Base-by-base conservation (phyloP, 768 basidiomycete species). In the Phanerochaete carnosa region DNA sequence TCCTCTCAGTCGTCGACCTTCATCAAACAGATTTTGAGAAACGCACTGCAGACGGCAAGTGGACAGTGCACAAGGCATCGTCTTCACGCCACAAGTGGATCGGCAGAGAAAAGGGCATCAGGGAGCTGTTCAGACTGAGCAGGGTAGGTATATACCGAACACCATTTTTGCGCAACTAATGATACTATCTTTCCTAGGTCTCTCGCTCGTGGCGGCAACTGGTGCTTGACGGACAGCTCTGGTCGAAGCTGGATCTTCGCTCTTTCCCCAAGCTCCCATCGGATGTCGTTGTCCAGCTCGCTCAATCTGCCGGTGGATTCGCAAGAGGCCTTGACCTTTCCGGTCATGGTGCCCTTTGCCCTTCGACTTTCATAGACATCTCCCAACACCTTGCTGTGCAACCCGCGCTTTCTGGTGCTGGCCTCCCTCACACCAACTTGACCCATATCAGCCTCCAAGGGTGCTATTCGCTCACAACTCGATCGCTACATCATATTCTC, bases 181-280 rank as follows among this genome's bases (percentile, higher is more conserved):
- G 32, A 57, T 53, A 64, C 62, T 56, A 46, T 37, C 66, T 63
- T 46, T 66, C 52, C 46, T 57, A 94, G 90, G 89, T 93, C 12
- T 94, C 89, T 29, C 89, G 83, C 69, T 68, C 78, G 11, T 96
- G 94, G 93, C 85, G 83, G 55, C 70, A 75, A 2, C 82, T 95
- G 39, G 85, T 87, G 26, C 85, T 88, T 65, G 94, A 96, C 70
- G 94, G 94, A 15, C 90, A 94, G 67, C 79, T 95, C n/a, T 95
- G 94, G 94, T 67, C 74, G 46, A 69, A 80, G 58, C 76, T 92
- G 33, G 81, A 90, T 69, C 76, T 94, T 33, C 79, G 72, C 22
- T 73, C 85, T 0, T 89, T 91, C 69, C 84, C 89, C 15, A 75
- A 78, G 37, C 69, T 88, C 7, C 79, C 87, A 13, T 67, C 77